phyloP scores from a whole-genome alignment of 2,329 filamentous ascomycete genomes.

The Fusarium pseudoanthophilum region DNA sequence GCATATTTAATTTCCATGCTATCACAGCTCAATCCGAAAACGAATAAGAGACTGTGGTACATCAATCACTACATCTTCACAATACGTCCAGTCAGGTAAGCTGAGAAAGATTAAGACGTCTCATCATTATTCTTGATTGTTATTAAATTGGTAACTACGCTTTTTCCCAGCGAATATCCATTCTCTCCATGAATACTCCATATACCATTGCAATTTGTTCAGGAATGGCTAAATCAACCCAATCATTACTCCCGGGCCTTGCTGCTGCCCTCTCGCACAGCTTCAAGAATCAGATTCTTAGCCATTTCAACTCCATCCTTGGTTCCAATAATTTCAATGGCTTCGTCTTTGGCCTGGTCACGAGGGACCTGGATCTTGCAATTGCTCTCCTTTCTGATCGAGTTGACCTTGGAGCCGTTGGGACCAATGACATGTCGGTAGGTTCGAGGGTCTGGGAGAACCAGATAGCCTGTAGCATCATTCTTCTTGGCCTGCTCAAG shows the following conservation, averaged over 20 bases:
- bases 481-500: conserved; percentile 77
- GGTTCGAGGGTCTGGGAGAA: conserved; percentile 87
- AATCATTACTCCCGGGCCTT: conserved; percentile 47
- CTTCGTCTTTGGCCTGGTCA: conserved; percentile 78
- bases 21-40: conserved; percentile 8
- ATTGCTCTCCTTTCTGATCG: conserved; percentile 89
- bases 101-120: not conserved
- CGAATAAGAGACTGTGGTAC: conserved; percentile 27
- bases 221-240: conserved; percentile 11
- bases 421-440: conserved; percentile 92
- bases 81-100: not conserved
- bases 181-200: conserved; percentile 27
- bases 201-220: conserved; percentile 26
- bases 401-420: conserved; percentile 90
- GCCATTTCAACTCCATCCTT: conserved; percentile 86
- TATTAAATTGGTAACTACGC: conserved; percentile 27
- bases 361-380: conserved; percentile 95
- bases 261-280: conserved; percentile 72
- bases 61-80: not conserved
- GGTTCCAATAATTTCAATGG: conserved; percentile 88
- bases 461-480: conserved; percentile 83
- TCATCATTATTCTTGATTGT: conserved; percentile 32
- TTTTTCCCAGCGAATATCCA: conserved; percentile 9
- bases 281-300: conserved; percentile 86
- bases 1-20: conserved; percentile 27